Evolutionary conservation across 2,329 filamentous ascomycete species (phyloP).

Genomic region (Xylaria arbuscula): DNA sequence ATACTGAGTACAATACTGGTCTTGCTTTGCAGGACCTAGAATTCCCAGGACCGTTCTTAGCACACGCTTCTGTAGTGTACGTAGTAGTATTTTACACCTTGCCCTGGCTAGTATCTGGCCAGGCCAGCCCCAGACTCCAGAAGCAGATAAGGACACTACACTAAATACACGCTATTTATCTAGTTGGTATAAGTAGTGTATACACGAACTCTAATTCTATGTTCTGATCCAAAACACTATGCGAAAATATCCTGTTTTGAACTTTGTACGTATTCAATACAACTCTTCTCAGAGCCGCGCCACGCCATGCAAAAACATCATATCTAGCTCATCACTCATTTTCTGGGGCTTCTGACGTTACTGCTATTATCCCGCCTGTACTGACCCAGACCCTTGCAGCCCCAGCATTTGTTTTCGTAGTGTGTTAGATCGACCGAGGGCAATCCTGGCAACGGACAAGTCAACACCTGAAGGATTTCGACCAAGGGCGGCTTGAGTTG

Average conservation of each 20-base stretch:
- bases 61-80: neutral
- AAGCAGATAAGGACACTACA: neutral
- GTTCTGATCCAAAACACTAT: neutral
- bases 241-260: neutral
- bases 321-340: neutral
- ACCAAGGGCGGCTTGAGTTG: neutral
- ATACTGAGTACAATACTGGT: constrained; percentile 2
- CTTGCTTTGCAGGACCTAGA: constrained; percentile 3
- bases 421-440: neutral
- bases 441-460: constrained; percentile 3
- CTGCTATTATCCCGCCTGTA: neutral
- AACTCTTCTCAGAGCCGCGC: neutral
- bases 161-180: neutral
- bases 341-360: neutral
- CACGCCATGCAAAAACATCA: neutral
- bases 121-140: neutral
- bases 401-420: neutral
- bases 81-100: neutral
- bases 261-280: neutral
- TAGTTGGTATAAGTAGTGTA: neutral
- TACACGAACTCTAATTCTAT: neutral
- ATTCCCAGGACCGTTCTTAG: neutral
- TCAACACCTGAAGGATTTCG: constrained; percentile 5
- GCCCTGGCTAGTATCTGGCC: constrained; percentile 1
- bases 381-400: neutral